Conservation (phyloP, 768 basidiomycete species). For the Auricularia auricula-judae region DNA sequence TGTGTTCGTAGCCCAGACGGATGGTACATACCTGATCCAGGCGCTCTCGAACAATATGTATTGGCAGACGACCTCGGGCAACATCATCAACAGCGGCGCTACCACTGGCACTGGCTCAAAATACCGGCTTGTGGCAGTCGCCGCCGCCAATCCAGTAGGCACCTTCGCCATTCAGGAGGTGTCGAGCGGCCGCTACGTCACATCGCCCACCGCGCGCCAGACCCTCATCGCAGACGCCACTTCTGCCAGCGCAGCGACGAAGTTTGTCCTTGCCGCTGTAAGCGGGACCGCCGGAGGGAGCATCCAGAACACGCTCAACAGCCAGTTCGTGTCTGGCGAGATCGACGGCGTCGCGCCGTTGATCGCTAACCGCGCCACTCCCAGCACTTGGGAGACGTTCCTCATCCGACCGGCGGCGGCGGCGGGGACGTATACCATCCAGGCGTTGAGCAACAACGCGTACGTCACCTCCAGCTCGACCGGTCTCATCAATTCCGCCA, state of each 20-base stretch:
- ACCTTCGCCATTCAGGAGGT: slow-evolving; percentile 20
- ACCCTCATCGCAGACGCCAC: slow-evolving; percentile 18
- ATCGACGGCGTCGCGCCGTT: slow-evolving; percentile 18
- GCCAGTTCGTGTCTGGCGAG: slow-evolving; percentile 23
- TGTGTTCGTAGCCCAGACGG: slow-evolving; percentile 18
- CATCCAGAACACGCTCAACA: slow-evolving; percentile 15
- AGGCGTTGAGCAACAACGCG: slow-evolving; percentile 19
- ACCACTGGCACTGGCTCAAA: background rate
- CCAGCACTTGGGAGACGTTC: slow-evolving; percentile 23
- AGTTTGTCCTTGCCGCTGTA: slow-evolving; percentile 19
- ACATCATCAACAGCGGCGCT: background rate
- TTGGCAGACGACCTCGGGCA: background rate
- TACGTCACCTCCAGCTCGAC: slow-evolving; percentile 11
- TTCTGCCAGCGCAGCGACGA: slow-evolving; percentile 12
- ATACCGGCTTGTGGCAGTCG: background rate
- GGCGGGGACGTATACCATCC: slow-evolving; percentile 21
- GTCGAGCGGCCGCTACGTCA: slow-evolving; percentile 15
- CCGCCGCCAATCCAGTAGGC: slow-evolving; percentile 18
- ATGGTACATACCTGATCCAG: slow-evolving; percentile 2
- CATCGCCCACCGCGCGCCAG: slow-evolving; percentile 11
- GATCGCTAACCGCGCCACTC: slow-evolving; percentile 17
- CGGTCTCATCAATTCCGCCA: background rate
- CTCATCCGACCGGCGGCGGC: slow-evolving; percentile 17
- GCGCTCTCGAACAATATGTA: background rate
- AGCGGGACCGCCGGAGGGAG: slow-evolving; percentile 10